Evolutionary conservation across 2,329 filamentous ascomycete species (phyloP).

Genomic region (Ascochyta koolunga): DNA sequence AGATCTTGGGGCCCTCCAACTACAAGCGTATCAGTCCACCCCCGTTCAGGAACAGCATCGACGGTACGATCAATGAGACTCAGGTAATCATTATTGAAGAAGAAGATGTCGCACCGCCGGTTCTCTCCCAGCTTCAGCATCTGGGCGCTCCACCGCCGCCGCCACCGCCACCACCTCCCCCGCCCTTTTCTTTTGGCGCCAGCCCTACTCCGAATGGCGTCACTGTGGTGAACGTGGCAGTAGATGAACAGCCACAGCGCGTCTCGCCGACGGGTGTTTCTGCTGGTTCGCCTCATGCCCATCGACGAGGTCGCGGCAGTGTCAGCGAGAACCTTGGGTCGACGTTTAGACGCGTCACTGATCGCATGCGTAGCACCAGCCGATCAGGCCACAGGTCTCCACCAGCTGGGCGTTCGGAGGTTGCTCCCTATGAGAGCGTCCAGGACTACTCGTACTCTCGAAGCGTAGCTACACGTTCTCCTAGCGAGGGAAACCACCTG

Average conservation of each 20-base stretch:
- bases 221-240: constrained; percentile 54
- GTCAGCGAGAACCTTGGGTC: constrained; percentile 64
- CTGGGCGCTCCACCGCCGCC: constrained; percentile 61
- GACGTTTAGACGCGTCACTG: constrained; percentile 55
- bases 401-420: constrained; percentile 38
- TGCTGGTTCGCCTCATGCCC: constrained; percentile 50
- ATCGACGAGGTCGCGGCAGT: constrained; percentile 61
- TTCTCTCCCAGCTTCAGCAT: constrained; percentile 67
- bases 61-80: constrained; percentile 57
- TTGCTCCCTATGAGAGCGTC: constrained; percentile 54
- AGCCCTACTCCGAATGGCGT: constrained; percentile 32
- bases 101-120: constrained; percentile 52
- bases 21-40: constrained; percentile 48
- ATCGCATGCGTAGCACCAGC: constrained; percentile 64
- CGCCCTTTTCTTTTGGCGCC: constrained; percentile 27
- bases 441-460: constrained; percentile 42
- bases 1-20: constrained; percentile 38
- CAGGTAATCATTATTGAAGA: constrained; percentile 53
- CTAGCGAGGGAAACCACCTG: constrained; percentile 31
- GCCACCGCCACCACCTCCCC: constrained; percentile 49
- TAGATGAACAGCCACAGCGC: constrained; percentile 47
- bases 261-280: constrained; percentile 33
- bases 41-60: constrained; percentile 59
- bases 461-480: constrained; percentile 33
- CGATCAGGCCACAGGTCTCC: constrained; percentile 59